A percentile compares a stretch with the other conserved stretches of the same genome.
Conservation (phyloP, 2,329 filamentous ascomycete species). For the Furcasterigmium furcatum region DNA sequence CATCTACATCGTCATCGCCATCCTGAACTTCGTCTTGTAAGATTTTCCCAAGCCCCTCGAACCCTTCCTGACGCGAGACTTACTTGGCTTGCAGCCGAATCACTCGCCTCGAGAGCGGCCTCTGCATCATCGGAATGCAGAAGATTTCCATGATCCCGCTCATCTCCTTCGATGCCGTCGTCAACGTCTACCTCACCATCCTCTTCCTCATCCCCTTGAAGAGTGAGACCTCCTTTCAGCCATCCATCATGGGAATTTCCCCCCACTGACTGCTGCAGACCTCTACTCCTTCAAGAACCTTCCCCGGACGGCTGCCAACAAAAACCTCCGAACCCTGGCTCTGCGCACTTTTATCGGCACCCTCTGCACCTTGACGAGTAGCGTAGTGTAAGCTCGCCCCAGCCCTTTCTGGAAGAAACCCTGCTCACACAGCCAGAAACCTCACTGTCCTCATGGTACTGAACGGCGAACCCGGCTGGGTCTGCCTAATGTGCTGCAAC, state of each 20-base stretch:
- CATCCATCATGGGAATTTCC: neutral
- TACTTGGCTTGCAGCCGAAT: conserved; percentile 45
- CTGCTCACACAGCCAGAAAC: conserved; percentile 38
- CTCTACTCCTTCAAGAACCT: conserved; percentile 52
- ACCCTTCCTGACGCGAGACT: neutral
- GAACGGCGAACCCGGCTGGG: conserved; percentile 60
- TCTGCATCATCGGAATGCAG: conserved; percentile 62
- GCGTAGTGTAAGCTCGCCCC: conserved; percentile 44
- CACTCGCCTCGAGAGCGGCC: conserved; percentile 47
- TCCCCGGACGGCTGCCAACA: conserved; percentile 33
- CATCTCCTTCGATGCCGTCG: conserved; percentile 56
- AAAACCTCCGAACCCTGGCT: conserved; percentile 47
- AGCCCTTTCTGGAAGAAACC: neutral
- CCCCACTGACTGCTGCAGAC: conserved; percentile 27
- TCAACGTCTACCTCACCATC: conserved; percentile 61
- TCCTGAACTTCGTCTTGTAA: conserved; percentile 60
- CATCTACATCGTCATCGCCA: conserved; percentile 41
- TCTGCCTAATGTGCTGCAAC: conserved; percentile 65
- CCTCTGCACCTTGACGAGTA: conserved; percentile 53
- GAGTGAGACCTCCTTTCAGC: conserved; percentile 34
- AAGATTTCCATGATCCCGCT: conserved; percentile 57
- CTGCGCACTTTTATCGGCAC: conserved; percentile 58
- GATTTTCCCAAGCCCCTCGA: conserved; percentile 14
- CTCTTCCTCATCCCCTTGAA: conserved; percentile 61
- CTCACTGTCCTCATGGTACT: conserved; percentile 55